phyloP scores from a whole-genome alignment of 2,329 filamentous ascomycete species.

The Fusarium camptoceras region DNA sequence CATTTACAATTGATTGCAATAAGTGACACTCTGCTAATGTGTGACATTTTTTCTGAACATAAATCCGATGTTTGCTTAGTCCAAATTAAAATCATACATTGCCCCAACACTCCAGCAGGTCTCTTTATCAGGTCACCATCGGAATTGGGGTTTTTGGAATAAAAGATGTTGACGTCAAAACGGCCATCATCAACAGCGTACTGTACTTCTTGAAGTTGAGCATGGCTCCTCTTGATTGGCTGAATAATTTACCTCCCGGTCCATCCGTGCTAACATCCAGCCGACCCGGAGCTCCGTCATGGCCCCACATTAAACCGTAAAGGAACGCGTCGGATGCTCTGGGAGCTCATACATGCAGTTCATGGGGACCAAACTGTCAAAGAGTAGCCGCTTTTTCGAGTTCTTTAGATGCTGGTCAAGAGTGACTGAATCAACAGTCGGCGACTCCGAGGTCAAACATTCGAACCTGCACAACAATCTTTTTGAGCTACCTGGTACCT shows the following conservation, averaged over 20 bases:
- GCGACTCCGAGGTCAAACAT: accelerated
- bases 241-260: neutral
- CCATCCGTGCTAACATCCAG: neutral
- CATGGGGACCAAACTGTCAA: neutral
- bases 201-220: accelerated
- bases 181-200: neutral
- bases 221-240: neutral
- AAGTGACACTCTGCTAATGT: too few species aligned
- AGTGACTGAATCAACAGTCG: neutral
- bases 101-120: neutral
- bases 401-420: neutral
- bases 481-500: too few species aligned
- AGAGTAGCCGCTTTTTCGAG: neutral
- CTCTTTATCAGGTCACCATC: neutral
- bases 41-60: too few species aligned
- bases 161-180: neutral
- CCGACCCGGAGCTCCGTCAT: neutral
- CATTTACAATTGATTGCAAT: too few species aligned
- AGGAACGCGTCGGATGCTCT: neutral
- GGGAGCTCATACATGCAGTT: neutral
- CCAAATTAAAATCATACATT: too few species aligned
- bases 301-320: neutral
- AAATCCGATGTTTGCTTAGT: too few species aligned
- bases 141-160: neutral
- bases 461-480: too few species aligned